Base-by-base conservation (phyloP, 768 basidiomycete species). In the Boletus rubroflammeus region DNA sequence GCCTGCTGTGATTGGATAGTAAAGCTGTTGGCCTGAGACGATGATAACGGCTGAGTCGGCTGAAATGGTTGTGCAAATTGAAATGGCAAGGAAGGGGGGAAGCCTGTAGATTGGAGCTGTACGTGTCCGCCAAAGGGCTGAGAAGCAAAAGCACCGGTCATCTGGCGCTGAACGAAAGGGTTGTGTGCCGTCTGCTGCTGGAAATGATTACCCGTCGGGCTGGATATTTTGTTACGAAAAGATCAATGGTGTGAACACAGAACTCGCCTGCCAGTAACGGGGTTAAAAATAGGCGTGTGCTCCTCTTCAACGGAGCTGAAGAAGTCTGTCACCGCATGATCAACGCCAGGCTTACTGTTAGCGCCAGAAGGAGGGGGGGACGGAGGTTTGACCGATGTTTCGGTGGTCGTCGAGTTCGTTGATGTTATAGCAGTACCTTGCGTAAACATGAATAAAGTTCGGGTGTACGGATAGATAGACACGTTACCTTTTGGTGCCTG, bases 271-370 rank as follows among this genome's bases (percentile, higher is more conserved):
- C 78, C 77, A 6, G 79, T 78, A 56, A 81, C 78, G 7, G 85
- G 81, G 56, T 83, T 84, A 67, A 85, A 86, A 76, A 83, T 83
- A n/a, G 81, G 76, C 9, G 84, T 78, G 64, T 90, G 86, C 52
- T 88, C 84, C 50, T 82, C 79, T 67, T 97, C 94, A 60, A 99
- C 96, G 6, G 90, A 81, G 26, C 77, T 72, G 72, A 99, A 97
- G 76, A 99, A 94, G 71, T 98, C 96, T 19, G 82, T 72, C 51
- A 86, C 75, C 31, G 78, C 78, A 53, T 81, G 82, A 56, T 70
- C 76, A 32, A 54, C 59, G n/a, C 69, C 70, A 32, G 71, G 60
- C 53, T 75, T 76, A 43, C 65, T 62, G 8, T 64, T 61, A 15
- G 71, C 51, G 4, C 45, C 51, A 39, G 67, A 48, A 6, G 62